Base-by-base conservation (phyloP, 805 yeast genomes). In the Candida oleophila region DNA sequence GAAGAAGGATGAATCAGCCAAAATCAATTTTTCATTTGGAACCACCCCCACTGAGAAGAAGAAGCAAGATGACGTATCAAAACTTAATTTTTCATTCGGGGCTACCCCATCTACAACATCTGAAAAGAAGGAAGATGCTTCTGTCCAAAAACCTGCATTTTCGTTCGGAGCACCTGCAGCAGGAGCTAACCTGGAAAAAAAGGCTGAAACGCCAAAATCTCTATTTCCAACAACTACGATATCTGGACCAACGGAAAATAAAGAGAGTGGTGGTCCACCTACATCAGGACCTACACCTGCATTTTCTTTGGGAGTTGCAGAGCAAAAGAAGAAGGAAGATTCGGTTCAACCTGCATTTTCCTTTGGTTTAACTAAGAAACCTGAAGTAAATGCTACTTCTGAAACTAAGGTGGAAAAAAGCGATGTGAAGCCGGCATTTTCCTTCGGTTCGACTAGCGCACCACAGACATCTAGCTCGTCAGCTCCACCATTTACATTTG, bases 401-500 rank as follows among this genome's bases (percentile, higher is more conserved):
- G 15, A 22, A 16, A 34, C 16, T 19, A 14, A 35, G 15, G 22
- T n/a, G 20, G 47, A 22, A 33, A 38, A 47, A 25, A 38, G 18
- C 18, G 41, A 33, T 22, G 47, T 9, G 1, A 22, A 41, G n/a
- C 47, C 55, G n/a, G 25, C 39, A 25, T 48, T 51, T 28, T 42
- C 58, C 15, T 57, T 60, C 38, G 60, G 57, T n/a, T 33, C 44
- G 5, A 22, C 46, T 7, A 36, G 32, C 9, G n/a, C 42, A 15
- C 20, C 28, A 15, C 45, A 48, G 18, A 49, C 52, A 22, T 46
- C 45, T 14, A 21, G 30, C 33, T 20, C 36, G 12, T 21, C 47
- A 16, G 46, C 45, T 12, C 55, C 53, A 8, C 48, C 51, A 12
- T 54, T 54, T 32, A 39, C 58, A 2, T 55, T 58, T 41, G 61